A percentile compares a stretch with the other conserved stretches of the same genome.
phyloP scores from a whole-genome alignment of 106 monocot species.

The Dendrobium huoshanense region DNA sequence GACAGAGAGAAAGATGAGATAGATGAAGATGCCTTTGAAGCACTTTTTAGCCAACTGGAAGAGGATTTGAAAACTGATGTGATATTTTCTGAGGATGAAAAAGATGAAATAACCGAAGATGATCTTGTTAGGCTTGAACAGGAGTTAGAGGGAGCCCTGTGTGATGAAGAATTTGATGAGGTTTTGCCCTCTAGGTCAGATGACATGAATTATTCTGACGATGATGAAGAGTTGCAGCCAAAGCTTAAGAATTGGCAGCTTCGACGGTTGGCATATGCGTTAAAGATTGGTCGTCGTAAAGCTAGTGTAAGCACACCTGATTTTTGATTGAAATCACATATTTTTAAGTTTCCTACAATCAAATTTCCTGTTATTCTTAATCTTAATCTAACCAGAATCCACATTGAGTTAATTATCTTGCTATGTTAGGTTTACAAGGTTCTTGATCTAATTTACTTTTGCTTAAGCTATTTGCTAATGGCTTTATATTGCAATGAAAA shows the following conservation, averaged over 20 bases:
- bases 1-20: conserved; percentile 31
- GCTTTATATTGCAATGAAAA: background rate
- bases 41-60: conserved; percentile 75
- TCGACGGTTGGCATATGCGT: conserved; percentile 61
- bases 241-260: conserved; percentile 91
- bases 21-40: conserved; percentile 89
- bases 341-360: background rate
- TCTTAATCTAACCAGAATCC: too few species aligned
- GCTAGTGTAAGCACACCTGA: conserved; percentile 40
- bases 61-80: conserved; percentile 80
- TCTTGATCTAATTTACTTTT: background rate
- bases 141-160: conserved; percentile 72
- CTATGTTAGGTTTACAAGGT: background rate
- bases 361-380: too few species aligned
- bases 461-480: background rate
- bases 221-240: conserved; percentile 33
- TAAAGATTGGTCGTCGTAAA: conserved; percentile 84
- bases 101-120: conserved; percentile 75
- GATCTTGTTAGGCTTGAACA: conserved; percentile 72
- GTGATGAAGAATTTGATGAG: conserved; percentile 39
- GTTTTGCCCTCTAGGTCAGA: conserved; percentile 11
- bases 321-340: background rate
- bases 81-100: conserved; percentile 18
- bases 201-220: conserved; percentile 13
- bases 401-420: too few species aligned